Conservation (phyloP, 179 eudicot genomes). For the Beta corolliflora region DNA sequence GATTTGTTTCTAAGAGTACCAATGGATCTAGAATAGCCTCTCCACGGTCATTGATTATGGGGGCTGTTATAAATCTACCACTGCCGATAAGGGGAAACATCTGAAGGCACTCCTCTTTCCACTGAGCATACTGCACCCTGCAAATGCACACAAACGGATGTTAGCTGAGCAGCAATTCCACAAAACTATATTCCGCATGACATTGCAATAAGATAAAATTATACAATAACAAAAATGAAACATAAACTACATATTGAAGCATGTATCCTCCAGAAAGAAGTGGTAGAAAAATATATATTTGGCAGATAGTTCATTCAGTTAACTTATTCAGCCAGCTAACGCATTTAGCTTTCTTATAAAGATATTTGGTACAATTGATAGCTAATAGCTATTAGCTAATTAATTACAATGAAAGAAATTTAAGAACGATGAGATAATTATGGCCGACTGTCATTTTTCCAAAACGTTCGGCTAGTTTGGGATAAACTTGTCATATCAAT, state of each 20-base stretch:
- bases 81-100: constrained; percentile 93
- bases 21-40: constrained; percentile 81
- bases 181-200: neutral
- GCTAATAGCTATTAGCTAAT: neutral
- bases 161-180: neutral
- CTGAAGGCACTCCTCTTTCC: constrained; percentile 77
- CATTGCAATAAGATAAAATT: neutral
- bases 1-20: constrained; percentile 64
- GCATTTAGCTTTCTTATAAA: neutral
- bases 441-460: neutral
- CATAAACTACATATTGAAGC: neutral
- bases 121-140: constrained; percentile 69
- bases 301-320: neutral
- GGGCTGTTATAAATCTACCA: constrained; percentile 88
- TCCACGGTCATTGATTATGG: constrained; percentile 77
- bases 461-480: neutral
- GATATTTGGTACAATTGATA: neutral
- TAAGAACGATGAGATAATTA: neutral
- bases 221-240: neutral
- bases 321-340: neutral
- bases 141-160: constrained; percentile 16
- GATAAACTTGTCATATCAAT: neutral
- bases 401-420: neutral
- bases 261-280: neutral
- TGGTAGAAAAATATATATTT: neutral